These are phyloP conservation scores for Solanum gandarillasii DNA, from an alignment of 257 asterid genomes.

Conservation along the genomic window DNA sequence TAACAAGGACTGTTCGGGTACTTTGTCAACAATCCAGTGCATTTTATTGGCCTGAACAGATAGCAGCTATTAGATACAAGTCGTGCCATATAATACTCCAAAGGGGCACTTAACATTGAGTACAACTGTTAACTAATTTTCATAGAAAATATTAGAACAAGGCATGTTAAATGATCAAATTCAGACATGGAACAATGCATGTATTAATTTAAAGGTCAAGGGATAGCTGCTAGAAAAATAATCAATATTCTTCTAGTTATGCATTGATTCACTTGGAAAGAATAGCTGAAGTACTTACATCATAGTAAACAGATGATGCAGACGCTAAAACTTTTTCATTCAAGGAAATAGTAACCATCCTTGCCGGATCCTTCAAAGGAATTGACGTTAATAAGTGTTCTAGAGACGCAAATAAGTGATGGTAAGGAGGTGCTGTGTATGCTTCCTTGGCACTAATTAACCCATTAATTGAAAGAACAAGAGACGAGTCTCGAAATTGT, in stretches of 20 bases:
- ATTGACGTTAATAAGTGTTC: slow-evolving; percentile 16
- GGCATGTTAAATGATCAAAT: background rate
- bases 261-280: background rate
- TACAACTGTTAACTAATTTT: background rate
- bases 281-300: slow-evolving; percentile 33
- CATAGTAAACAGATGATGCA: slow-evolving; percentile 58
- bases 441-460: slow-evolving; percentile 38
- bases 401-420: slow-evolving; percentile 16
- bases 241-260: background rate
- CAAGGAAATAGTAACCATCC: slow-evolving; percentile 60
- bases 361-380: slow-evolving; percentile 34
- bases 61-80: background rate
- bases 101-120: background rate
- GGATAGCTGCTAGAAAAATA: background rate
- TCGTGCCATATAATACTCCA: background rate
- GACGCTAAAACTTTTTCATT: slow-evolving; percentile 73
- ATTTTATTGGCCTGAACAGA: slow-evolving; percentile 55
- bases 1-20: slow-evolving; percentile 56
- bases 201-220: background rate
- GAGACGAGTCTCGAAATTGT: slow-evolving; percentile 37
- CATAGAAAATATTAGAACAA: background rate
- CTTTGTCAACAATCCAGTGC: slow-evolving; percentile 67
- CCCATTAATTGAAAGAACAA: slow-evolving; percentile 61
- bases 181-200: background rate
- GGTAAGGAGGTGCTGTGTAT: slow-evolving; percentile 13